Evolutionary conservation across 1,284 basidiomycete genomes (phyloP), one percentile per base, ranked within the genome.

Genomic region (Ceratobasidium sp.): DNA sequence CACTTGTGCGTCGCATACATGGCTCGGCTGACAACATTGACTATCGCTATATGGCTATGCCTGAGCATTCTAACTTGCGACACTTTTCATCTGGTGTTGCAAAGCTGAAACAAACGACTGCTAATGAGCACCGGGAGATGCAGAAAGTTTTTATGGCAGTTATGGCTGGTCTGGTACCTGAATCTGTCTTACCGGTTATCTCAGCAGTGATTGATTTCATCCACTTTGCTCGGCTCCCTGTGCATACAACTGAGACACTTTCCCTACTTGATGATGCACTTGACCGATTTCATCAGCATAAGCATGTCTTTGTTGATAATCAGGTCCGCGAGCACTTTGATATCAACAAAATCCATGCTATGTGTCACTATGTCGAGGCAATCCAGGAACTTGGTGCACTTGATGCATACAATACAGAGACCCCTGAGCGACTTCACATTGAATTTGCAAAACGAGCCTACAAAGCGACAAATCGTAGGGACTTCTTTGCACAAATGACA

Each of bases 241-340:
- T 78, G 2, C 81, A 84, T 3, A 81, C 81, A 1, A 42, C 92
- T 85, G 69, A 92, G 1, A 79, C 80, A 0, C 78, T 87, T 0
- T 13, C 65, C 0, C 17, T 60, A 0, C 80, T 86, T 17, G 71
- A 83, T 5, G 49, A 77, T 13, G 75, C 80, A 1, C 79, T 86
- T 2, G 31, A 54, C 0, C 26, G 51, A 0, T 87, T 86, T 64
- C 84, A 85, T 68, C 11, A 77, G 0, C 68, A 80, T n/a, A 82
- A 84, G 0, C 20, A 80, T 2, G 77, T 85, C 1, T 87, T 87
- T 74, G 64, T 81, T 7, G 28, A 33, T 20, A 13, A 6, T 42
- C 10, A 8, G 17, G 47, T 42, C 23, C 51, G 51, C 8, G 17
- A 42, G 13, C 5, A 47, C 61, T 64, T 64, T 39, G 47, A 64